phyloP scores from a whole-genome alignment of 805 yeast genomes.

The Ogataea populi-albae region DNA sequence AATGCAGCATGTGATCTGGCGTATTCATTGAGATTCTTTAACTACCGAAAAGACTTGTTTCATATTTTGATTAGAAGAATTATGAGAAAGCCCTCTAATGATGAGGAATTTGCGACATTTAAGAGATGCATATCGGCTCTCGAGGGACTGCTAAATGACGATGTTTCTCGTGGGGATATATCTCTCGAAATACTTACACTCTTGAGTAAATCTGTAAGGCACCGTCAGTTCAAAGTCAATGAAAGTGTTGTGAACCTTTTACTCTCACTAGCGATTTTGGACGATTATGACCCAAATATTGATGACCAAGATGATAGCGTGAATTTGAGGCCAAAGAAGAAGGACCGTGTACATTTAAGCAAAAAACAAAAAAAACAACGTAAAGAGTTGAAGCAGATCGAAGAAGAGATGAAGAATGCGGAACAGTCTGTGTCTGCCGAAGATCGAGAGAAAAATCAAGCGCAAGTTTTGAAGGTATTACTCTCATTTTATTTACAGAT shows the following conservation, averaged over 20 bases:
- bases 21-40: constrained; percentile 70
- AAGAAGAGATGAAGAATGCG: constrained; percentile 83
- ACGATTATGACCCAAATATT: constrained; percentile 70
- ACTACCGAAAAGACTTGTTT: constrained; percentile 73
- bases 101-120: constrained; percentile 49
- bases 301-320: constrained; percentile 43
- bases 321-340: constrained; percentile 62
- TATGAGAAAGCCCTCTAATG: constrained; percentile 52
- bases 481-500: constrained; percentile 76
- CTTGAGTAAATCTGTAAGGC: constrained; percentile 65
- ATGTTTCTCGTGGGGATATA: constrained; percentile 73
- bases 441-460: constrained; percentile 82
- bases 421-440: constrained; percentile 85
- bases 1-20: constrained; percentile 79
- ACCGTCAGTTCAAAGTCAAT: constrained; percentile 75
- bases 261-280: constrained; percentile 61
- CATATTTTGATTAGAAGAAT: constrained; percentile 65
- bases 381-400: constrained; percentile 83
- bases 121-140: constrained; percentile 59
- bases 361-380: constrained; percentile 85
- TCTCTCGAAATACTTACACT: constrained; percentile 71
- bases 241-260: constrained; percentile 76
- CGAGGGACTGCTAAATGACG: constrained; percentile 71
- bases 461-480: constrained; percentile 72
- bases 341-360: constrained; percentile 87